Evolutionary conservation across 2,329 filamentous ascomycete genomes (phyloP).

Genomic region (Teratosphaeria epicoccoides): DNA sequence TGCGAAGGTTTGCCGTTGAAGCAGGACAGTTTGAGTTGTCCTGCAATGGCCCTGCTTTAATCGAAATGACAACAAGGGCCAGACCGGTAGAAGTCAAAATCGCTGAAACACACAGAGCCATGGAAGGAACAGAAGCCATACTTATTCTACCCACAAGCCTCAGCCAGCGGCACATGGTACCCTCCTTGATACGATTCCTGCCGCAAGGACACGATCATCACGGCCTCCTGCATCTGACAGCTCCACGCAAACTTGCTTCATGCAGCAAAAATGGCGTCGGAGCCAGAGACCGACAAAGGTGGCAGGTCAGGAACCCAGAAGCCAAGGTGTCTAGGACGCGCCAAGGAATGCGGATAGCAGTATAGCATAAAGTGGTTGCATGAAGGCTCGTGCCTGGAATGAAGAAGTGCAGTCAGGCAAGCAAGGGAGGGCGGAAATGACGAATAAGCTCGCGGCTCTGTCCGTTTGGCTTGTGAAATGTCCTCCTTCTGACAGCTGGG

Average conservation of each 20-base stretch:
- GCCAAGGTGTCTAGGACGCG: background rate
- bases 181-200: background rate
- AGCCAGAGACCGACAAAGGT: no score
- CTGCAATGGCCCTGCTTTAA: background rate
- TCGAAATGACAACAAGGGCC: no score
- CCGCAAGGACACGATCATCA: no score
- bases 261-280: no score
- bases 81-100: no score
- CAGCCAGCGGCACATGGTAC: background rate
- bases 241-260: background rate
- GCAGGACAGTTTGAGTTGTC: background rate
- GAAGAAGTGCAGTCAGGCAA: background rate
- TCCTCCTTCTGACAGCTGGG: background rate
- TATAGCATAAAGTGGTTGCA: slow-evolving; percentile 7
- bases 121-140: background rate
- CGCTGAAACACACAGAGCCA: background rate
- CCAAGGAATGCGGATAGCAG: background rate
- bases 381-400: slow-evolving; percentile 1
- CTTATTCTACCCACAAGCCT: background rate
- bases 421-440: slow-evolving; percentile 2
- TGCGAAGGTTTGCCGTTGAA: background rate
- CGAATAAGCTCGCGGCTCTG: background rate
- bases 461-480: background rate
- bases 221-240: no score
- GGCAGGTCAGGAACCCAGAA: background rate